Conservation (phyloP, 2,329 filamentous ascomycete species). For the Fusarium robinianum region DNA sequence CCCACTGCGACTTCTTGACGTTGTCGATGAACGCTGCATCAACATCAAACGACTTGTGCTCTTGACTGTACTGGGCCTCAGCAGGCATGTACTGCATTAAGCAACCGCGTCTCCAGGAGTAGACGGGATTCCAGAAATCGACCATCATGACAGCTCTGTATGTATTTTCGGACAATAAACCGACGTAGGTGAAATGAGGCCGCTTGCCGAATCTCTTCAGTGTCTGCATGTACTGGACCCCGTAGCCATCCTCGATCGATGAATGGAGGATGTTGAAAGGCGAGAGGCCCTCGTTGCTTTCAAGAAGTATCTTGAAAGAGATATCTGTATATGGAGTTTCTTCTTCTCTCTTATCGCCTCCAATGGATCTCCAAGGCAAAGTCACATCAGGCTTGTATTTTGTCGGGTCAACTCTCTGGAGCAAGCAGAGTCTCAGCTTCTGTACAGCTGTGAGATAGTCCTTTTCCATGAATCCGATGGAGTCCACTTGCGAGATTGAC, state of each 20-base stretch:
- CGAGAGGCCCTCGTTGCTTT: background rate
- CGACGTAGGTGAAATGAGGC: too few relatives aligned
- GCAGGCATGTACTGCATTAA: conserved; percentile 8
- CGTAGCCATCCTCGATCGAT: conserved; percentile 7
- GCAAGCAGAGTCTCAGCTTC: too few relatives aligned
- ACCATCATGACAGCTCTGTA: conserved; percentile 8
- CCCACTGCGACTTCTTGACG: background rate
- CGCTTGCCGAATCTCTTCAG: background rate
- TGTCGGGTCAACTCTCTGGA: too few relatives aligned
- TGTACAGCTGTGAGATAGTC: too few relatives aligned
- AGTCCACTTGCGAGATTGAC: too few relatives aligned
- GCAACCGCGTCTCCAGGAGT: conserved; percentile 5
- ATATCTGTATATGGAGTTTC: background rate
- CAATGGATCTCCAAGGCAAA: background rate
- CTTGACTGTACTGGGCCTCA: background rate
- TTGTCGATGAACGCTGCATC: background rate
- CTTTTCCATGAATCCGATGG: too few relatives aligned
- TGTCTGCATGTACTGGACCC: conserved; percentile 4
- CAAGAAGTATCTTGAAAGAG: background rate
- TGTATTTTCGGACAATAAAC: background rate
- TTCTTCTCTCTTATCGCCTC: background rate
- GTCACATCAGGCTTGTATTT: too few relatives aligned
- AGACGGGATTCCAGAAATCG: conserved; percentile 13
- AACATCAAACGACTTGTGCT: background rate
- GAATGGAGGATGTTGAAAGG: conserved; percentile 5